Evolutionary conservation across 148 eudicot species (phyloP).

Genomic region (Fallopia convolvulus): DNA sequence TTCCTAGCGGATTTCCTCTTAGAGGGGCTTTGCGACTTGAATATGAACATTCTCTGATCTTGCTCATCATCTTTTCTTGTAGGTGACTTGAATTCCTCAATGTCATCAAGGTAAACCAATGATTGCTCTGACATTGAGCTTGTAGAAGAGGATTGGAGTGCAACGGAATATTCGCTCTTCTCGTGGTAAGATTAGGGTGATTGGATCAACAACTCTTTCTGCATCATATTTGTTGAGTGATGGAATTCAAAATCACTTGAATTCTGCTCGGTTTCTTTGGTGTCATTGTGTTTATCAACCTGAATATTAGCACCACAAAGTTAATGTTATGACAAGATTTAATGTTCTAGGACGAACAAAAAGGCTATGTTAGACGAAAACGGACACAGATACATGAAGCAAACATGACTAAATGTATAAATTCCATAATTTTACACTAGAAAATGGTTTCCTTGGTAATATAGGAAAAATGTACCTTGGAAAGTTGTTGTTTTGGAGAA

Average conservation of each 20-base stretch:
- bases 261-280: not conserved
- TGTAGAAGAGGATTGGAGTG: not conserved
- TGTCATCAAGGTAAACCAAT: conserved; percentile 7
- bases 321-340: not conserved
- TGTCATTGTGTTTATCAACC: not conserved
- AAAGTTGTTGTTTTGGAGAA: not conserved
- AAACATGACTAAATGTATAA: too few relatives aligned
- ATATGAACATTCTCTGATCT: conserved; percentile 17
- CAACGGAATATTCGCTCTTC: not conserved
- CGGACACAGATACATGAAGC: too few relatives aligned
- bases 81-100: conserved; percentile 13
- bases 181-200: not conserved
- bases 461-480: not conserved
- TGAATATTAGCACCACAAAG: not conserved
- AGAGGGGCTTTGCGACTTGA: conserved; percentile 13
- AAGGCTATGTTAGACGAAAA: too few relatives aligned
- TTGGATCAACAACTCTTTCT: not conserved
- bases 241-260: not conserved
- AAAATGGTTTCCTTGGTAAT: too few relatives aligned
- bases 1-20: not conserved
- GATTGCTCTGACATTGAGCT: not conserved
- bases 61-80: conserved; percentile 1
- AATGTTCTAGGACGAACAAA: too few relatives aligned
- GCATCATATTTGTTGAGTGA: not conserved
- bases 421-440: too few relatives aligned